A percentile compares a stretch with the other conserved stretches of the same genome.
These are phyloP conservation scores for Salix udensis DNA, from an alignment of 345 rosid species.

Conservation along the genomic window DNA sequence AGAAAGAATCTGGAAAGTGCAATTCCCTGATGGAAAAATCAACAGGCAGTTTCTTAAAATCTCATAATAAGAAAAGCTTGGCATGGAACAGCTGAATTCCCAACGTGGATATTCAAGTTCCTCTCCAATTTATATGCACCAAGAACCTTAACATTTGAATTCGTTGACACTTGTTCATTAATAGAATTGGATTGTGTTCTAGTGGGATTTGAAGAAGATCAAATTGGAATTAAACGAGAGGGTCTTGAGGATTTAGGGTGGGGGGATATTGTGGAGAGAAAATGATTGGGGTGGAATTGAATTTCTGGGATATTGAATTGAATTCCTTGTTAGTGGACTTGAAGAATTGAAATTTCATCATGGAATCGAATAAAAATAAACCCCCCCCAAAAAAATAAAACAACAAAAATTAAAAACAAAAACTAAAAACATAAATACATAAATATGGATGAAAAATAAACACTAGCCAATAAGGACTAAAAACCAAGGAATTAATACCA, in stretches of 20 bases:
- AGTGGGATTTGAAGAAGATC: constrained; percentile 29
- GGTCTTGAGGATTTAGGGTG: constrained; percentile 16
- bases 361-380: no score
- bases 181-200: constrained; percentile 15
- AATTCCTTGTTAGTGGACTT: constrained; percentile 5
- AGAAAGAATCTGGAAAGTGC: not conserved
- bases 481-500: no score
- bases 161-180: not conserved
- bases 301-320: constrained; percentile 19
- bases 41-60: not conserved
- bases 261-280: constrained; percentile 7
- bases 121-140: constrained; percentile 27
- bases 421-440: no score
- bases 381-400: no score
- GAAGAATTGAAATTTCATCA: not conserved
- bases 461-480: no score
- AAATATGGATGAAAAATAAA: no score
- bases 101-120: constrained; percentile 48
- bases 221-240: constrained; percentile 28
- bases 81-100: constrained; percentile 37
- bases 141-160: constrained; percentile 11
- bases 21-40: not conserved
- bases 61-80: not conserved
- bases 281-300: constrained; percentile 16
- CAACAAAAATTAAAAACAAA: no score